These are phyloP conservation scores for Dillenia suffruticosa DNA, from an alignment of 164 flowering plant species.

Conservation along the genomic window DNA sequence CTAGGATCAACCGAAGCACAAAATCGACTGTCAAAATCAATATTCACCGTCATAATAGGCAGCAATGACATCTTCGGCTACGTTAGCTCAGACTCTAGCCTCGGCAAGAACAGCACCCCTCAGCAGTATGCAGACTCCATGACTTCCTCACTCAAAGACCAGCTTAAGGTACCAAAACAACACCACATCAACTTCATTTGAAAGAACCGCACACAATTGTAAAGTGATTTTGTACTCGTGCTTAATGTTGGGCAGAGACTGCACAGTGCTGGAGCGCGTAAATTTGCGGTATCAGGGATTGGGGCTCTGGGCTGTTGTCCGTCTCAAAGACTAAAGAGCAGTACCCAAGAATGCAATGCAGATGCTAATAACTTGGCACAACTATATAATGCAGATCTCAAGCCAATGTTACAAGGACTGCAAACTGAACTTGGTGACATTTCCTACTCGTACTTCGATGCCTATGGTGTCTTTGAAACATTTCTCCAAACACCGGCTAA, in stretches of 20 bases:
- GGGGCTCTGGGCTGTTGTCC: slow-evolving; percentile 71
- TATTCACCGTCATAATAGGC: slow-evolving; percentile 56
- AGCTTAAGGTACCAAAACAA: slow-evolving; percentile 33
- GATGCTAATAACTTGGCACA: slow-evolving; percentile 39
- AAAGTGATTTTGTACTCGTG: background rate
- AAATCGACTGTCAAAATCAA: slow-evolving; percentile 42
- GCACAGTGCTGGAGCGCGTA: slow-evolving; percentile 52
- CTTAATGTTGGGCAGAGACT: slow-evolving; percentile 35
- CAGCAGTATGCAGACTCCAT: slow-evolving; percentile 42
- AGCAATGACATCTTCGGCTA: slow-evolving; percentile 69
- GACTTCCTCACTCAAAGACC: slow-evolving; percentile 26
- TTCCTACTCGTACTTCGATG: slow-evolving; percentile 49
- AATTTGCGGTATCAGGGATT: slow-evolving; percentile 40
- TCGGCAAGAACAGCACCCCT: slow-evolving; percentile 27
- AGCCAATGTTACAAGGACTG: slow-evolving; percentile 28
- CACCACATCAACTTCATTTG: background rate
- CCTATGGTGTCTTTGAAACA: slow-evolving; percentile 33
- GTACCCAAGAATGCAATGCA: slow-evolving; percentile 44
- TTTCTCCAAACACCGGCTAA: slow-evolving; percentile 42
- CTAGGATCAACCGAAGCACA: slow-evolving; percentile 39
- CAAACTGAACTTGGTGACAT: slow-evolving; percentile 44
- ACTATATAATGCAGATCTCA: slow-evolving; percentile 40
- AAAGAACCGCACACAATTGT: background rate
- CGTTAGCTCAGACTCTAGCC: slow-evolving; percentile 24
- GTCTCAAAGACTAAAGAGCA: slow-evolving; percentile 35